Percentiles rank a stretch among this genome's conserved stretches.
Evolutionary conservation across 108 stramenopile species (phyloP).

Genomic region (Aurantiochytrium sp.): DNA sequence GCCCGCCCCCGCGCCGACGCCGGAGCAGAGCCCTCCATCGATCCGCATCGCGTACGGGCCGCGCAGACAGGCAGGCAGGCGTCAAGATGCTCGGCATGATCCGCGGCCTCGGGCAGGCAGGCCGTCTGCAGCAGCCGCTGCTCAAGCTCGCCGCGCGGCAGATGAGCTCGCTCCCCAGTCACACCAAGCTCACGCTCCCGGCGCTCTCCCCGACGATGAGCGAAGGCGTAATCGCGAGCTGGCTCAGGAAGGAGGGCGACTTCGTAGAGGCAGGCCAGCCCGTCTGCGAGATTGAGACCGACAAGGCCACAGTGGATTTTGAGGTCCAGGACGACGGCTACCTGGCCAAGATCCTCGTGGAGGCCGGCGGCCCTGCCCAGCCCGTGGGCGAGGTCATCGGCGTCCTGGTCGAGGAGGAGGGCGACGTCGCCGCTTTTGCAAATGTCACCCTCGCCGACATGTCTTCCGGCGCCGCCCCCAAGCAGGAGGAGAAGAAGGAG

Average conservation of each 20-base stretch:
- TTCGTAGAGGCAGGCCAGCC: conserved; percentile 16
- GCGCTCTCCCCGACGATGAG: conserved; percentile 26
- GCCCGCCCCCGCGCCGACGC: no score
- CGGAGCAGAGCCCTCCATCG: no score
- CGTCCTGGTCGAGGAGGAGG: conserved; percentile 30
- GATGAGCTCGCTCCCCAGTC: neutral
- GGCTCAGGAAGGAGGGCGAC: conserved; percentile 29
- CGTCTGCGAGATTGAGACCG: conserved; percentile 89
- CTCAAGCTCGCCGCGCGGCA: no score
- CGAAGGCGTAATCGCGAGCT: conserved; percentile 3
- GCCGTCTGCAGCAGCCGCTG: no score
- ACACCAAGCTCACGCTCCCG: conserved; percentile 32
- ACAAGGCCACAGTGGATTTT: conserved; percentile 95
- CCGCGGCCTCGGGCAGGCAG: neutral
- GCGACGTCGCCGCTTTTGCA: conserved; percentile 34
- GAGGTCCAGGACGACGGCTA: conserved; percentile 95
- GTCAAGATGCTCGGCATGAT: no score
- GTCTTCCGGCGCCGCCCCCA: neutral
- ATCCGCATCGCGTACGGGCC: no score
- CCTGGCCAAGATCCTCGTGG: conserved; percentile 65
- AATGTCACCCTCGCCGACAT: neutral
- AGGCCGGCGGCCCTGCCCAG: neutral
- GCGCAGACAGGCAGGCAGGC: no score
- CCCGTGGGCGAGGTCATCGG: conserved; percentile 27
- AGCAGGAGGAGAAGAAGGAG: neutral